phyloP scores from a whole-genome alignment of 768 basidiomycete species.

The Ephemerocybe angulata region DNA sequence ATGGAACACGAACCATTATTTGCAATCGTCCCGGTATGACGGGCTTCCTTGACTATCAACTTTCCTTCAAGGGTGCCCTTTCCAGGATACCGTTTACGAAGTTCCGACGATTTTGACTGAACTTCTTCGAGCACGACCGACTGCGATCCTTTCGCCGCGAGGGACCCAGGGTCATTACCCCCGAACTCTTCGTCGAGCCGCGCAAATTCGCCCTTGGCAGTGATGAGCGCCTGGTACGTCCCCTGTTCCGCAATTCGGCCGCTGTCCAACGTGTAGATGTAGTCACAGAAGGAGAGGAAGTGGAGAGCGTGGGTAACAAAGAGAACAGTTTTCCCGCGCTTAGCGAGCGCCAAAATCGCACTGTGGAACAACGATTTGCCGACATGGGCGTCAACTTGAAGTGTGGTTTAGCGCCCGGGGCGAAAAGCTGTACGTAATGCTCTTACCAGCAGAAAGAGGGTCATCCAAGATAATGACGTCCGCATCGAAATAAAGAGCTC shows the following conservation, averaged over 20 bases:
- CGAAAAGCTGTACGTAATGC: background rate
- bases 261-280: conserved; percentile 69
- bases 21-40: conserved; percentile 62
- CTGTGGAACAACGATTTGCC: conserved; percentile 64
- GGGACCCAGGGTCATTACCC: conserved; percentile 38
- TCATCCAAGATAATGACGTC: conserved; percentile 63
- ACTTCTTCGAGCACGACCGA: conserved; percentile 3
- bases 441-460: conserved; percentile 57
- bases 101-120: conserved; percentile 1
- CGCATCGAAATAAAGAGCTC: conserved; percentile 63
- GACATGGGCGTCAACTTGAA: conserved; percentile 68
- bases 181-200: conserved; percentile 61
- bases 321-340: conserved; percentile 63
- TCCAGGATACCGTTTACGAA: conserved; percentile 27
- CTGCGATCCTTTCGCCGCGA: conserved; percentile 6
- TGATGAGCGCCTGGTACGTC: conserved; percentile 50
- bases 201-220: conserved; percentile 49
- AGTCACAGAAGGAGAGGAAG: conserved; percentile 77
- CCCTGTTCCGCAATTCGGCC: conserved; percentile 74
- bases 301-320: conserved; percentile 88
- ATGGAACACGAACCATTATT: conserved; percentile 34
- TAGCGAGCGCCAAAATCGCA: conserved; percentile 46
- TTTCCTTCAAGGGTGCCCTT: conserved; percentile 64
- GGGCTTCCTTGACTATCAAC: conserved; percentile 60
- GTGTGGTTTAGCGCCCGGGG: background rate